Conservation (phyloP, 2,329 filamentous ascomycete genomes). For the Diatrype stigma region DNA sequence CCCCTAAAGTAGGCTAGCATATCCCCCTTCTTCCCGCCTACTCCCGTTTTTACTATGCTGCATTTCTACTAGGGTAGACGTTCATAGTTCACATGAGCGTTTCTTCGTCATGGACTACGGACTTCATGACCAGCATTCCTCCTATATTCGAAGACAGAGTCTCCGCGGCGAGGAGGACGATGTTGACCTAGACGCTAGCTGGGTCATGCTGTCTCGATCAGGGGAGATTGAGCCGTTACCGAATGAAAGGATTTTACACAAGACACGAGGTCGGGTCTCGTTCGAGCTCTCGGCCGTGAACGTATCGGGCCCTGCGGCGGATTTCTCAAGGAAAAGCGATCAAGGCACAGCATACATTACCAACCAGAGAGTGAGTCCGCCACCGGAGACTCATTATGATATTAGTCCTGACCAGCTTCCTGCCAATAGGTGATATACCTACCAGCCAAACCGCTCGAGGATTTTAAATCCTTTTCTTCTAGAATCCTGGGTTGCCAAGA, state of each 20-base stretch:
- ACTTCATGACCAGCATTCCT: conserved; percentile 40
- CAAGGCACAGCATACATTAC: conserved; percentile 76
- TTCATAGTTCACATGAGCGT: background rate
- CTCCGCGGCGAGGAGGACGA: conserved; percentile 34
- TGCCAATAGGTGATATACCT: conserved; percentile 75
- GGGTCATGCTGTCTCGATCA: conserved; percentile 84
- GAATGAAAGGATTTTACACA: conserved; percentile 76
- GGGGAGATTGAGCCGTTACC: conserved; percentile 78
- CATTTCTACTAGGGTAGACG: background rate
- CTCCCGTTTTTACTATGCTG: background rate
- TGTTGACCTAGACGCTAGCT: conserved; percentile 58
- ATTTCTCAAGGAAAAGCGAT: conserved; percentile 68
- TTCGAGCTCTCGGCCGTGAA: conserved; percentile 70
- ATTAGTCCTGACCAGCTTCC: conserved; percentile 8
- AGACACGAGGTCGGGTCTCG: conserved; percentile 73
- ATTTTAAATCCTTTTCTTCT: conserved; percentile 82
- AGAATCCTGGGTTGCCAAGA: conserved; percentile 86
- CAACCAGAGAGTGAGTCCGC: conserved; percentile 67
- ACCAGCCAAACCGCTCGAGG: conserved; percentile 62
- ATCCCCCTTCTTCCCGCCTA: background rate
- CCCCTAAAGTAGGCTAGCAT: background rate
- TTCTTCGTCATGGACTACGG: conserved; percentile 29
- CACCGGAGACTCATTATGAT: conserved; percentile 3
- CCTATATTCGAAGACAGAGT: conserved; percentile 37
- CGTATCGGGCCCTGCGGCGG: conserved; percentile 53